Evolutionary conservation across 2,329 filamentous ascomycete species (phyloP).

Genomic region (Aspergillus sp.): DNA sequence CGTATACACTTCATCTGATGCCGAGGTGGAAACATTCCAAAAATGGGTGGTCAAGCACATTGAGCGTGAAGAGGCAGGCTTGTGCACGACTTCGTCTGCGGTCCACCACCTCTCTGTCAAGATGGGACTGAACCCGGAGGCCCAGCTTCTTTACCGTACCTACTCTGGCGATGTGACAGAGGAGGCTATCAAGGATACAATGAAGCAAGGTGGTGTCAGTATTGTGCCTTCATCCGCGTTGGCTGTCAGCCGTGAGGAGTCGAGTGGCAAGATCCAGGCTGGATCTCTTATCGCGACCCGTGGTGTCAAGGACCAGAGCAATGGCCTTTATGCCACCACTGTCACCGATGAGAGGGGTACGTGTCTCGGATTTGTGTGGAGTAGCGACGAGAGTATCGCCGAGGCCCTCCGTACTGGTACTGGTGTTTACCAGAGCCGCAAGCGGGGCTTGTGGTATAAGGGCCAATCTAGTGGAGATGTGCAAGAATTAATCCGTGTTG

Average conservation of each 20-base stretch:
- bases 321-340: slow-evolving; percentile 83
- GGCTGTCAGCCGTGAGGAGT: slow-evolving; percentile 64
- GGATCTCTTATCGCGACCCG: slow-evolving; percentile 70
- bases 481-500: slow-evolving; percentile 81
- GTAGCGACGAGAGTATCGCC: slow-evolving; percentile 82
- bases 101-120: slow-evolving; percentile 42
- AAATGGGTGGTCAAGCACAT: slow-evolving; percentile 38
- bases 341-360: slow-evolving; percentile 86
- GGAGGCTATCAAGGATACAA: slow-evolving; percentile 50
- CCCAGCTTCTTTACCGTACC: slow-evolving; percentile 41
- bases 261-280: slow-evolving; percentile 62
- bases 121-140: slow-evolving; percentile 38
- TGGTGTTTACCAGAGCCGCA: slow-evolving; percentile 94
- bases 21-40: slow-evolving; percentile 40
- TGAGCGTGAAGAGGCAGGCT: slow-evolving; percentile 37
- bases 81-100: slow-evolving; percentile 33
- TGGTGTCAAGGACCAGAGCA: slow-evolving; percentile 77
- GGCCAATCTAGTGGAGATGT: slow-evolving; percentile 91
- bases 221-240: slow-evolving; percentile 71
- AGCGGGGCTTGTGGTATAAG: slow-evolving; percentile 95
- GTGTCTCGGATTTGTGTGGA: slow-evolving; percentile 89
- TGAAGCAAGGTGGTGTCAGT: slow-evolving; percentile 59
- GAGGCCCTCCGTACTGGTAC: slow-evolving; percentile 79
- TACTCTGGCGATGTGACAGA: slow-evolving; percentile 43
- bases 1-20: slow-evolving; percentile 48